Base-by-base conservation (phyloP, 2,329 filamentous ascomycete genomes). In the Cladosporium sp. region DNA sequence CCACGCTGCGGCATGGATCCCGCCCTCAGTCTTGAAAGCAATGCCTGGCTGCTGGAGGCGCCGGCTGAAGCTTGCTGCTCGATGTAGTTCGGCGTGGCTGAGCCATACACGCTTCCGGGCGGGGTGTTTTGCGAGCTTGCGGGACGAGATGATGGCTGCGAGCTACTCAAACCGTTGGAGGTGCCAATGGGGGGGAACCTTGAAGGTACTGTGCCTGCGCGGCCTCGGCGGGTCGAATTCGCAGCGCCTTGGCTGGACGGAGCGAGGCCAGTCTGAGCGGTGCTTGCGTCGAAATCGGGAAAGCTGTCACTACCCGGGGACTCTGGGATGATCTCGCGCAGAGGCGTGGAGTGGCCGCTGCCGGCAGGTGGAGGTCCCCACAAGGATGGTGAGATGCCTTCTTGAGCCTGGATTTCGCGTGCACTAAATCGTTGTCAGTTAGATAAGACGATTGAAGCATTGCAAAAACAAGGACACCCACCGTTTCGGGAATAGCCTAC, bases 331-430 rank as follows among this genome's bases (percentile, higher is more conserved):
- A 94, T 97, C 82, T 98, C 95, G 75, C 95, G 92, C 61, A 99
- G 86, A 72, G 95, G 95, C 50, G 94, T 97, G 23, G 94, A 97
- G 79, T 97, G 94, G 70, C 94, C 95, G 78, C 94, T 97, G 65
- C 94, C 97, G 65, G 94, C 93, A 70, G 95, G 94, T 58, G 95
- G 94, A 70, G 95, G 94, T 12, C 95, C 93, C 95, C 95, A 98
- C 62, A 89, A 79, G 78, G 86, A 85, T 75, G 84, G 89, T 76
- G 83, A 82, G 59, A 97, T 85, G 61, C 93, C 93, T 85, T 98
- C 94, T 81, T 97, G 93, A 64, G 93, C 93, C 82, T 98, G 94
- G 68, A 98, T 97, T 80, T 99, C 95, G 78, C 95, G 88, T 71
- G 95, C 93, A 76, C 94, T 97, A 74, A 68, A 53, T 44, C 33